These are phyloP conservation scores for Kwoniella mangroviensis DNA, from an alignment of 768 basidiomycete genomes.

Conservation along the genomic window DNA sequence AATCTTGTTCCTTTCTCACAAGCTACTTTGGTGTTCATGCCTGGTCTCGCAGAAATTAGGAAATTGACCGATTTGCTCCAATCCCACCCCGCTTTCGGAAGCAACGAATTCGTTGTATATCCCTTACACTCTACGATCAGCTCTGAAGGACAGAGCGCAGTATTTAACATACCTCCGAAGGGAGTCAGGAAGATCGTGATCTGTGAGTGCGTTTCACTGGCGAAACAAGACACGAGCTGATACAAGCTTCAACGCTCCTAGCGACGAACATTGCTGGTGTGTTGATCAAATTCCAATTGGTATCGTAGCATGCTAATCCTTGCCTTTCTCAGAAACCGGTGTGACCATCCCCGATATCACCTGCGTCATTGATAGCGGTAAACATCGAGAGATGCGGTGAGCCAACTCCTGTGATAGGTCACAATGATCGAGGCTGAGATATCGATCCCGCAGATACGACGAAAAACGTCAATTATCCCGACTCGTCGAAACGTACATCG, in stretches of 20 bases:
- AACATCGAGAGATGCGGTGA: conserved; percentile 87
- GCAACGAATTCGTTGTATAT: conserved; percentile 71
- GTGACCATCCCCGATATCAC: conserved; percentile 98
- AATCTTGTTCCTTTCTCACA: conserved; percentile 67
- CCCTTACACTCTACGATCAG: conserved; percentile 92
- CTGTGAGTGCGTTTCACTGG: conserved; percentile 61
- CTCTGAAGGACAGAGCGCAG: conserved; percentile 84
- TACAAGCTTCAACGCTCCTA: conserved; percentile 1
- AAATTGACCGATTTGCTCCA: conserved; percentile 78
- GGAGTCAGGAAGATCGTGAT: conserved; percentile 92
- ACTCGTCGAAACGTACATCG: conserved; percentile 86
- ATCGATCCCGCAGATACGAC: conserved; percentile 69
- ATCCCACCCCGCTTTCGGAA: conserved; percentile 75
- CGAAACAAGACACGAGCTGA: background rate
- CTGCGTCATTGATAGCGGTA: conserved; percentile 92
- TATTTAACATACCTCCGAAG: conserved; percentile 81
- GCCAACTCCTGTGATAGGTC: background rate
- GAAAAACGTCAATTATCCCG: conserved; percentile 95
- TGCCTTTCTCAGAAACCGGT: conserved; percentile 76
- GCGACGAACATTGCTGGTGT: conserved; percentile 43
- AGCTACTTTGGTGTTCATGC: conserved; percentile 90
- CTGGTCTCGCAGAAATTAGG: conserved; percentile 91
- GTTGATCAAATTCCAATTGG: background rate
- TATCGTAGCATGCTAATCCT: background rate
- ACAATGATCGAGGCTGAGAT: background rate